These are phyloP conservation scores for Leccinum subtestaceum DNA, from an alignment of 768 basidiomycete genomes.

Conservation along the genomic window DNA sequence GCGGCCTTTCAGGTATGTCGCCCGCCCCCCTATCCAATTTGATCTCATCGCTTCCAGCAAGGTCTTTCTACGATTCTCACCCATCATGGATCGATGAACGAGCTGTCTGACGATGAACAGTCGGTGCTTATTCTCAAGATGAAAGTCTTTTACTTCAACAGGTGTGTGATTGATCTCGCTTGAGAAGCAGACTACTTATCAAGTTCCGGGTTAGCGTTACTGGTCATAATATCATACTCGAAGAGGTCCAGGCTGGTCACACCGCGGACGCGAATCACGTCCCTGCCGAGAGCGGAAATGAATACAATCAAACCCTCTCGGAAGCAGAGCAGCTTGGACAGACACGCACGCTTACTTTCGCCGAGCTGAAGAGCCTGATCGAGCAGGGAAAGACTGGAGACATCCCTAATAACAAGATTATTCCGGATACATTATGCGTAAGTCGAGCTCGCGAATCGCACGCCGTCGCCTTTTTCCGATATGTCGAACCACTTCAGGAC, in stretches of 20 bases:
- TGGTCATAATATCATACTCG: slow-evolving; percentile 27
- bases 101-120: slow-evolving; percentile 36
- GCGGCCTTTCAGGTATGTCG: slow-evolving; percentile 54
- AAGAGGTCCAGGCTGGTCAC: slow-evolving; percentile 21
- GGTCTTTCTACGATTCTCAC: slow-evolving; percentile 58
- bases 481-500: slow-evolving; percentile 37
- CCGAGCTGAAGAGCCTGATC: slow-evolving; percentile 67
- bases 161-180: slow-evolving; percentile 34
- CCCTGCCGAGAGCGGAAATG: slow-evolving; percentile 22
- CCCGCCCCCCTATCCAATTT: not conserved
- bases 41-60: slow-evolving; percentile 43
- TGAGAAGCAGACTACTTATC: slow-evolving; percentile 29
- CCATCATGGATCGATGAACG: slow-evolving; percentile 38
- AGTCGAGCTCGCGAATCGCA: slow-evolving; percentile 20
- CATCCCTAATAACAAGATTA: slow-evolving; percentile 76
- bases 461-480: not conserved
- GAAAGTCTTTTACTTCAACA: slow-evolving; percentile 73
- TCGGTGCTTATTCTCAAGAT: slow-evolving; percentile 52
- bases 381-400: slow-evolving; percentile 67
- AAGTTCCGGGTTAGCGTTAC: slow-evolving; percentile 27
- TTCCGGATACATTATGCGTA: slow-evolving; percentile 67
- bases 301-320: slow-evolving; percentile 5
- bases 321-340: not conserved
- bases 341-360: slow-evolving; percentile 55
- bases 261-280: slow-evolving; percentile 13